These are phyloP conservation scores for Tylopilus balloui DNA, from an alignment of 768 basidiomycete genomes.

Conservation along the genomic window DNA sequence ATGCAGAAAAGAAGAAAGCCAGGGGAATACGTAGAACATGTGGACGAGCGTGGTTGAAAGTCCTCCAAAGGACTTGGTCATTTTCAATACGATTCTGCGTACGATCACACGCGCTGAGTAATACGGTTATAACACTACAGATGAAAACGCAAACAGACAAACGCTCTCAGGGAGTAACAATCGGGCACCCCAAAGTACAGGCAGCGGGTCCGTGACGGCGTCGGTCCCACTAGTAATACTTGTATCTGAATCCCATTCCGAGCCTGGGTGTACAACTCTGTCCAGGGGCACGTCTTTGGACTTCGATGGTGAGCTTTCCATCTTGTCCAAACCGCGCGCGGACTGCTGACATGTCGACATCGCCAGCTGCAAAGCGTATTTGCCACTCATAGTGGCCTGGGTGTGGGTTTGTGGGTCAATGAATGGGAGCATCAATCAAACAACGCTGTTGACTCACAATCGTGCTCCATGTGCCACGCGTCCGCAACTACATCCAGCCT, in stretches of 20 bases:
- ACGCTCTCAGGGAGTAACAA: neutral
- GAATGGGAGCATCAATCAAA: neutral
- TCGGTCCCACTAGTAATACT: conserved; percentile 17
- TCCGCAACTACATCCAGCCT: conserved; percentile 55
- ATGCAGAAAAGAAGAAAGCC: neutral
- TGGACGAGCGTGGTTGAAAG: neutral
- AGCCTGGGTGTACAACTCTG: conserved; percentile 23
- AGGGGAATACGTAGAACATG: conserved; percentile 13
- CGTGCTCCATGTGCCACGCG: conserved; percentile 56
- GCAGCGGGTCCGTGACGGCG: neutral
- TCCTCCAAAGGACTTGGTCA: neutral
- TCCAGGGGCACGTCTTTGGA: conserved; percentile 30
- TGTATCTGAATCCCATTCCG: conserved; percentile 31
- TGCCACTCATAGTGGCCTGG: conserved; percentile 62
- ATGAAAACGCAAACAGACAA: conserved; percentile 3
- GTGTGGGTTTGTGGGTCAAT: neutral
- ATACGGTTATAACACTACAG: conserved; percentile 22
- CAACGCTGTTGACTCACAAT: conserved; percentile 42
- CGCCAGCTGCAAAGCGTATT: conserved; percentile 48
- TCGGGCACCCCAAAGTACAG: neutral
- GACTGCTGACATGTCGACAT: conserved; percentile 51
- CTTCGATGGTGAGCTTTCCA: conserved; percentile 46
- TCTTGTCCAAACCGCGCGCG: conserved; percentile 46
- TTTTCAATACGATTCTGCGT: conserved; percentile 17
- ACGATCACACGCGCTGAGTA: conserved; percentile 20